Evolutionary conservation across 1,139 yeast genomes (phyloP), one percentile per base, ranked within the genome.

Genomic region (Pichia norvegensis): DNA sequence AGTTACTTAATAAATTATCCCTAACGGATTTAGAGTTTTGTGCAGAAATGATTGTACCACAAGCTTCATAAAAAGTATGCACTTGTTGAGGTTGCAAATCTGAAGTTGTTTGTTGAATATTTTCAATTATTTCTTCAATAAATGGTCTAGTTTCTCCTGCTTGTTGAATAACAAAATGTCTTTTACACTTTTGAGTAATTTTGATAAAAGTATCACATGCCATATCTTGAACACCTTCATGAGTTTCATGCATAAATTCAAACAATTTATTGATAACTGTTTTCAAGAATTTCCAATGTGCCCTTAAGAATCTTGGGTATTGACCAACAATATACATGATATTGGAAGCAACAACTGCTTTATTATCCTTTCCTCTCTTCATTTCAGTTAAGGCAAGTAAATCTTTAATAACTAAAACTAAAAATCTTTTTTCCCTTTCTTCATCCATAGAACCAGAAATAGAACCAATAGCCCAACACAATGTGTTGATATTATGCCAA

Each of bases 391-490:
- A 74, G 0, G 94, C 85, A 52, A 92, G 74, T 55, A 92, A 72
- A 63, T 92, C 97, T 66, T 87, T 90, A 57, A 92, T 90, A 33
- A 94, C 97, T 21, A 86, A 77, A 40, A 92, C 97, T 55, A 92
- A 74, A 63, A 92, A 92, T 58, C 94, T 77, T 68, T 90, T 92
- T 66, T 92, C 99, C 79, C 92, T 85, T 57, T 88, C 97, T 68
- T 92, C 97, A 63, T 86, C 88, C 98, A 92, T 92, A 2, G 98
- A 87, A 63, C 98, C 98, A 3, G 97, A 87, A 51, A 94, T 92
- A 16, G 97, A 90, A 50, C 99, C 99, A 65, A 92, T 94, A 7
- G 99, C 99, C 99, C 99, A 92, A 72, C 98, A 92, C 55, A 92
- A 72, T 2, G 97, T 92, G 65, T 92, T 92, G 59, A 92, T 85